A percentile compares a stretch with the other conserved stretches of the same genome.
Conservation (phyloP, 129 eudicot species). For the Tanacetum coccineum region DNA sequence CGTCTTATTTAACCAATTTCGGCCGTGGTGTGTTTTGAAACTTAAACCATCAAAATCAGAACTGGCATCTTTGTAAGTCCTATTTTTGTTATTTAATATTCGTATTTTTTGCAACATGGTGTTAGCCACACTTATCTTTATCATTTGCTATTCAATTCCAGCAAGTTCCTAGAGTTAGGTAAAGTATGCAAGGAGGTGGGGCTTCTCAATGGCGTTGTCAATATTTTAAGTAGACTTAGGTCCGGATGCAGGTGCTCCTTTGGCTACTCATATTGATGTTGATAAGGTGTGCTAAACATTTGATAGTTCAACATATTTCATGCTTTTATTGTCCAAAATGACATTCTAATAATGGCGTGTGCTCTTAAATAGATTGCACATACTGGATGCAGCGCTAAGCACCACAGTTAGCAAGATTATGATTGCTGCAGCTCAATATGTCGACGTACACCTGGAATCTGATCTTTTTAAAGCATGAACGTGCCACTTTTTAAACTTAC, state of each 20-base stretch:
- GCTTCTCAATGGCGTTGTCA: slow-evolving; percentile 86
- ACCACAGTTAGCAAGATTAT: slow-evolving; percentile 91
- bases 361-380: slow-evolving; percentile 65
- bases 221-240: slow-evolving; percentile 87
- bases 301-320: not conserved
- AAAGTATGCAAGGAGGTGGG: slow-evolving; percentile 88
- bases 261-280: slow-evolving; percentile 93
- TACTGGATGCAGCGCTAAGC: slow-evolving; percentile 83
- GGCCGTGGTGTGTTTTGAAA: too few species aligned
- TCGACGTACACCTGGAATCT: slow-evolving; percentile 48
- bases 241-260: slow-evolving; percentile 91
- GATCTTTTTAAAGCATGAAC: too few species aligned
- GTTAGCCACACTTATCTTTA: too few species aligned
- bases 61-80: too few species aligned
- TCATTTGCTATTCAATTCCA: too few species aligned
- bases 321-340: not conserved
- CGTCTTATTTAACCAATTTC: too few species aligned
- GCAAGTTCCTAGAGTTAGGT: slow-evolving; percentile 79
- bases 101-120: too few species aligned
- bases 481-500: not conserved
- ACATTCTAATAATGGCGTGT: not conserved
- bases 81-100: too few species aligned
- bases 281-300: slow-evolving; percentile 56
- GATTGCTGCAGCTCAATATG: slow-evolving; percentile 92
- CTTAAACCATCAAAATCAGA: too few species aligned